Base-by-base conservation (phyloP, 345 rosid genomes). In the Abelmoschus esculentus region DNA sequence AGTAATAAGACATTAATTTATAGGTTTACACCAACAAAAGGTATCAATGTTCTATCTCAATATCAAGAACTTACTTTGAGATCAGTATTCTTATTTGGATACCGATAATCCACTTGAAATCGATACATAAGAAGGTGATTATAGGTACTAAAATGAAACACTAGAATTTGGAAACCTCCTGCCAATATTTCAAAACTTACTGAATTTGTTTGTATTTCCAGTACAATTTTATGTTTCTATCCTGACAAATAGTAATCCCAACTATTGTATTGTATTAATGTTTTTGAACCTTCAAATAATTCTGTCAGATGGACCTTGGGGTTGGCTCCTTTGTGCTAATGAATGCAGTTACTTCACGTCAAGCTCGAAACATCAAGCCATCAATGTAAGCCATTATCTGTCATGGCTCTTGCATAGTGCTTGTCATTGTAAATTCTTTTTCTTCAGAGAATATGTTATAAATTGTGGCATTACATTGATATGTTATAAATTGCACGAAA, bases 291-390 rank as follows among this genome's bases (percentile, higher is more conserved):
- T 15, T 65, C 58, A 10, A 71, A 36, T 56, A 15, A 75, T 71
- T 77, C 17, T 75, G 22, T 81, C 81, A 91, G 97, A 91, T 91
- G 99, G 97, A 91, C 84, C 85, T 91, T 71, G 99, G 99, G 40
- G 97, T 95, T 66, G 99, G 97, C 67, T 91, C 96, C 72, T 95
- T 95, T 86, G 86, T 89, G 34, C 47, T 89, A 50, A 86, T 86
- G 49, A 88, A 91, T 78, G 80, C 99, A 70, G 74, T 91, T 70
- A 90, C 87, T 70, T 93, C 96, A 67, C 84, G 87, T 14, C 92
- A 91, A 88, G 97, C 99, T 44, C 85, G 93, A 17, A 72, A 81
- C 44, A 47, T 84, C 74, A 79, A 86, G 64, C 77, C 85, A 58
- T 80, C 89, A 63, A 72, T 69, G 96, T 91, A 59, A 75, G 96